These are phyloP conservation scores for Evansstolkia leycettana DNA, from an alignment of 495 filamentous ascomycete genomes.

Conservation along the genomic window DNA sequence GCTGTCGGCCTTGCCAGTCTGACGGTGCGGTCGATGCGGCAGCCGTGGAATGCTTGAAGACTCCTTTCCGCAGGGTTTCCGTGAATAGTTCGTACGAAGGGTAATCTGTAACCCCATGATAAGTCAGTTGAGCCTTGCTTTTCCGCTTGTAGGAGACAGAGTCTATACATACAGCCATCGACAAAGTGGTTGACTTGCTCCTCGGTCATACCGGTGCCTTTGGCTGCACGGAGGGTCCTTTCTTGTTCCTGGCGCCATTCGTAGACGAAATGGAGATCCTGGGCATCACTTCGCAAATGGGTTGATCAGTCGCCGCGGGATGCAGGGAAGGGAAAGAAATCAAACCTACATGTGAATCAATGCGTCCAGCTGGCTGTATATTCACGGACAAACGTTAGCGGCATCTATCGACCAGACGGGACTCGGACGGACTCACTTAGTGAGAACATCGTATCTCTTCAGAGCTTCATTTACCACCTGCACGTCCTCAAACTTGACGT, in stretches of 20 bases:
- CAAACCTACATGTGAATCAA: constrained; percentile 66
- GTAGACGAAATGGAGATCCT: constrained; percentile 67
- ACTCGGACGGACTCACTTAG: constrained; percentile 34
- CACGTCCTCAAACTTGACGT: constrained; percentile 55
- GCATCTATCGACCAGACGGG: no score
- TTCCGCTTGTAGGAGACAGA: background rate
- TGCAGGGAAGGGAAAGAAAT: background rate
- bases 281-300: constrained; percentile 50
- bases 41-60: constrained; percentile 34
- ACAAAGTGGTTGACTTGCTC: constrained; percentile 55
- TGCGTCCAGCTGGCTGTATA: constrained; percentile 51
- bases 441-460: constrained; percentile 57
- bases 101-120: constrained; percentile 42
- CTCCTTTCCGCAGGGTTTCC: constrained; percentile 51
- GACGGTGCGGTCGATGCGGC: constrained; percentile 7
- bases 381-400: background rate
- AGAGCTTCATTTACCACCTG: constrained; percentile 61
- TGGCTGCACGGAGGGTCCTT: constrained; percentile 46
- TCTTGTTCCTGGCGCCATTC: constrained; percentile 83
- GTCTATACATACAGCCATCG: constrained; percentile 45
- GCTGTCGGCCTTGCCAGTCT: constrained; percentile 42
- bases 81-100: constrained; percentile 62
- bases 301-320: background rate
- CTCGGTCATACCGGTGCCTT: constrained; percentile 67
- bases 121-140: background rate